Base-by-base conservation (phyloP, 108 stramenopile genomes). In the Nitzschia inconspicua region DNA sequence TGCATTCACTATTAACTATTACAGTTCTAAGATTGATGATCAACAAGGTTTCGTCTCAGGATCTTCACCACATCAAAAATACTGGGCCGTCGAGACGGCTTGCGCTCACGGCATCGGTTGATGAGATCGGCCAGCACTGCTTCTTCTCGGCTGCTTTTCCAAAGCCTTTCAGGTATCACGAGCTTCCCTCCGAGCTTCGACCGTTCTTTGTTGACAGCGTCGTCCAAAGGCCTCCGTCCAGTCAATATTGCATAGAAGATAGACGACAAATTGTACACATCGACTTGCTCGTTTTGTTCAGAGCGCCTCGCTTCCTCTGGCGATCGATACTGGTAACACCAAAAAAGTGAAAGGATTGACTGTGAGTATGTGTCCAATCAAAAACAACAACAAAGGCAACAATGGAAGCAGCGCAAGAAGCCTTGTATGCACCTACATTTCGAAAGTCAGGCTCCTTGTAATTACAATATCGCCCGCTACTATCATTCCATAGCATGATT, bases 261-360 rank as follows among this genome's bases (percentile, higher is more conserved):
- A 65, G 81, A 81, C 8, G 80, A 79, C 16, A 85, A 41, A 35
- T 69, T 70, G 42, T 63, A 85, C 1, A 85, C 54, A 47, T 85
- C 84, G n/a, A 81, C 48, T 51, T 81, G 78, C 28, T 87, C 86
- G 20, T 39, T 72, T 34, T 73, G 24, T 23, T 67, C 56, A 36
- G 68, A 66, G 37, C 78, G 52, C 9, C 61, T 50, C 50, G 73
- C 74, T 43, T 87, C 86, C 40, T 87, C 82, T 8, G 86, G 86
- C 14, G 86, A 56, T 40, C 81, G 68, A 43, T 48, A 72, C 62
- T 73, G 23, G 34, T n/a, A 11, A n/a, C n/a, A n/a, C n/a, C n/a
- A n/a, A n/a, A n/a, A n/a, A n/a, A 50, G 19, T 30, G 13, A 28
- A 35, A 4, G 24, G 24, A 46, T 40, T 46, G n/a, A n/a, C n/a